Percentiles rank a stretch among this genome's conserved stretches.
phyloP scores from a whole-genome alignment of 495 filamentous ascomycete species.

The Aspergillus egyptiacus region DNA sequence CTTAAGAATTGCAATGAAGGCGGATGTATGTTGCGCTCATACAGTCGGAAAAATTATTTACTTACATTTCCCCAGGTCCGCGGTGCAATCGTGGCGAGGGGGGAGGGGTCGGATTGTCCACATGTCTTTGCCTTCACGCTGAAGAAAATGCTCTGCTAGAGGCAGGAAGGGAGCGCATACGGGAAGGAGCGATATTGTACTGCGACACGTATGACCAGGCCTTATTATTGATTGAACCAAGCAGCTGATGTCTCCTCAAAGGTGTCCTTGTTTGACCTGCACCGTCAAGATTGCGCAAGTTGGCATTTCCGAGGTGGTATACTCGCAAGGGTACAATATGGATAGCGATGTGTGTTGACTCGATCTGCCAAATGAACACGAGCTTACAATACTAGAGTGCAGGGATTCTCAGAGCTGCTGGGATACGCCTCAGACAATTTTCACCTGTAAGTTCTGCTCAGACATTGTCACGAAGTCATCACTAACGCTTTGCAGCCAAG shows the following conservation, averaged over 20 bases:
- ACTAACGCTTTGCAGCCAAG: constrained; percentile 33
- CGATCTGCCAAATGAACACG: not conserved
- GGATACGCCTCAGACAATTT: constrained; percentile 75
- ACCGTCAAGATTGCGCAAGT: constrained; percentile 97
- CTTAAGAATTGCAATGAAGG: constrained; percentile 88
- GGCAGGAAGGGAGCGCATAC: constrained; percentile 84
- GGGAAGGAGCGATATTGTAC: constrained; percentile 74
- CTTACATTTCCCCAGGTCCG: constrained; percentile 39
- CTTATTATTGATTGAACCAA: not conserved
- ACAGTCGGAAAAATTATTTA: constrained; percentile 38
- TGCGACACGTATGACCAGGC: constrained; percentile 70
- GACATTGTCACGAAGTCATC: not conserved
- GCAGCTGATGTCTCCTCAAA: constrained; percentile 19
- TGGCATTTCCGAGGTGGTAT: constrained; percentile 92
- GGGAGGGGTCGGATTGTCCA: constrained; percentile 67
- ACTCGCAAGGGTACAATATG: constrained; percentile 89
- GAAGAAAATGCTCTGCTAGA: constrained; percentile 96
- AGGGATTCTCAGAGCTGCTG: constrained; percentile 67
- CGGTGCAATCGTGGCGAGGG: constrained; percentile 72
- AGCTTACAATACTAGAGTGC: constrained; percentile 51
- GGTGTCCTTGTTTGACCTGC: constrained; percentile 95
- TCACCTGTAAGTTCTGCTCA: constrained; percentile 56
- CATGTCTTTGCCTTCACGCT: constrained; percentile 91
- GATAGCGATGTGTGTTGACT: constrained; percentile 52
- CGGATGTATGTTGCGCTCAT: constrained; percentile 55